Evolutionary conservation across 2,329 filamentous ascomycete species (phyloP).

Genomic region (Curvularia lunata): DNA sequence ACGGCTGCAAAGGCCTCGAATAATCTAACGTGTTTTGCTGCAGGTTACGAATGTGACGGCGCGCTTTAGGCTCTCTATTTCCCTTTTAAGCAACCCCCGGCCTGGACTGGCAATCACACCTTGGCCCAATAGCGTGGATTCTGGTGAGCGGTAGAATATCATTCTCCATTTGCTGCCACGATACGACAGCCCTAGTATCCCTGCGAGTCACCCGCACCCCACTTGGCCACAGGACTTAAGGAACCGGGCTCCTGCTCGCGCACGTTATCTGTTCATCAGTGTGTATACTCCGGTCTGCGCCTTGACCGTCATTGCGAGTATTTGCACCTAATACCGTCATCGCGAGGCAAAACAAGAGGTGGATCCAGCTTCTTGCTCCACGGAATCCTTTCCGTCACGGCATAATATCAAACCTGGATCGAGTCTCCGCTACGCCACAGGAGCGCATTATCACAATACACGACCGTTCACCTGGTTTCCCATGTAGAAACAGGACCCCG

Average conservation of each 20-base stretch:
- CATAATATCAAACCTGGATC: conserved; percentile 29
- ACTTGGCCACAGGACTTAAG: conserved; percentile 43
- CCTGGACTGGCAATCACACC: conserved; percentile 45
- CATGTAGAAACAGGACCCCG: conserved; percentile 41
- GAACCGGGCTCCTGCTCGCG: conserved; percentile 38
- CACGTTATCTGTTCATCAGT: conserved; percentile 32
- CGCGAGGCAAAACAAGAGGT: conserved; percentile 27
- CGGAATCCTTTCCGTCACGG: conserved; percentile 28
- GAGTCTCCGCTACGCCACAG: conserved; percentile 34
- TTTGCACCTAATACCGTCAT: conserved; percentile 20
- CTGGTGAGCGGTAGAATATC: conserved; percentile 46
- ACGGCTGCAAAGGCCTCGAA: conserved; percentile 22
- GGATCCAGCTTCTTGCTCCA: conserved; percentile 32
- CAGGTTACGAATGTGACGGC: conserved; percentile 37
- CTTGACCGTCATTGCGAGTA: conserved; percentile 11
- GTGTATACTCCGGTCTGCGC: conserved; percentile 12
- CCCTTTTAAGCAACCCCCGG: conserved; percentile 30
- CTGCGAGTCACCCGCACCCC: conserved; percentile 41
- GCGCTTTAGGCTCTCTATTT: conserved; percentile 32
- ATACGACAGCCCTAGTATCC: conserved; percentile 35
- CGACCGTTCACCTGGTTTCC: conserved; percentile 30
- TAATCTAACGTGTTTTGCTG: conserved; percentile 30
- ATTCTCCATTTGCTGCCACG: conserved; percentile 45
- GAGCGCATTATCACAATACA: conserved; percentile 42
- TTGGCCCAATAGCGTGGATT: conserved; percentile 48